Conservation (phyloP, 352 stramenopile genomes). For the Phytophthora nicotianae region DNA sequence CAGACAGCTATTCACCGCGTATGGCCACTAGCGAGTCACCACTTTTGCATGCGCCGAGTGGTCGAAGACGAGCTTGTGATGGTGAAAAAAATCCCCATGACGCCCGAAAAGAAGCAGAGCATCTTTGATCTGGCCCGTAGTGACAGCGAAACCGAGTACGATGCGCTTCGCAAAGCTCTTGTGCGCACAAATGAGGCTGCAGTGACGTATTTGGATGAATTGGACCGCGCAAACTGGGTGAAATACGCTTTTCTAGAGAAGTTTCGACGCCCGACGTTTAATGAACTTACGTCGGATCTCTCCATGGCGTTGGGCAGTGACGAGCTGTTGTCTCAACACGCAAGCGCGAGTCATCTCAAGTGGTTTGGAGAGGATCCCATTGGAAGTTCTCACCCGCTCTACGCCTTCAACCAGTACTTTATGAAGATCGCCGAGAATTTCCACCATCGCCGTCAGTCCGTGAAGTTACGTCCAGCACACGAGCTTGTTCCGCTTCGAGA, state of each 20-base stretch:
- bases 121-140: conserved; percentile 74
- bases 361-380: conserved; percentile 73
- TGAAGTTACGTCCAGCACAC: conserved; percentile 55
- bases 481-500: conserved; percentile 71
- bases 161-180: conserved; percentile 58
- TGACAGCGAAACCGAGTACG: conserved; percentile 76
- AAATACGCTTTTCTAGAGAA: conserved; percentile 79
- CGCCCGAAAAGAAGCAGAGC: conserved; percentile 65
- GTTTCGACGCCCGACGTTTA: conserved; percentile 73
- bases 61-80: conserved; percentile 72
- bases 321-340: conserved; percentile 47
- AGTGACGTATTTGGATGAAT: conserved; percentile 59
- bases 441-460: conserved; percentile 56
- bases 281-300: conserved; percentile 73
- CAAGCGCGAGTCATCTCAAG: conserved; percentile 40
- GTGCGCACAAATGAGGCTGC: conserved; percentile 55
- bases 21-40: conserved; percentile 65
- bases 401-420: conserved; percentile 74
- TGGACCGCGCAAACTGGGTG: conserved; percentile 69
- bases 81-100: conserved; percentile 65
- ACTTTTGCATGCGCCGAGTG: conserved; percentile 75
- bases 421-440: conserved; percentile 80
- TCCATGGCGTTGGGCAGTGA: conserved; percentile 47
- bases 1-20: conserved; percentile 53
- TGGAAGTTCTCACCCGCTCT: conserved; percentile 66